Percentiles rank a stretch among this genome's conserved stretches.
These are phyloP conservation scores for Aspergillus luchuensis DNA, from an alignment of 2,329 filamentous ascomycete species.

Conservation along the genomic window DNA sequence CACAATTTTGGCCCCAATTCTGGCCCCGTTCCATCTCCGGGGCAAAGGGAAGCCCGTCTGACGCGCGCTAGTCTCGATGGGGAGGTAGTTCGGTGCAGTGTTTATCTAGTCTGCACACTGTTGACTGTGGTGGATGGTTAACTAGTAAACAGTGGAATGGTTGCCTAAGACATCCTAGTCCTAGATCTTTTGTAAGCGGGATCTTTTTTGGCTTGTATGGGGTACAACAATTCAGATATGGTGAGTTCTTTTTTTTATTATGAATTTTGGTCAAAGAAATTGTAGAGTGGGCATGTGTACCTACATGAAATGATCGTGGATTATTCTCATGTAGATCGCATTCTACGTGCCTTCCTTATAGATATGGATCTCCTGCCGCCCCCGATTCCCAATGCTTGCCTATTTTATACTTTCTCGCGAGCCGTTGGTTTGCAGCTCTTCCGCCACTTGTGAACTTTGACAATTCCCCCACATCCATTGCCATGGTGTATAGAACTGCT, in stretches of 20 bases:
- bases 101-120: no score
- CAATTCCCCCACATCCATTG: not conserved
- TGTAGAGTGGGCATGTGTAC: no score
- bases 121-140: no score
- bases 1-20: not conserved
- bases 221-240: no score
- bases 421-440: not conserved
- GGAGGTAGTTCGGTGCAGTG: not conserved
- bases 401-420: not conserved
- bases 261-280: no score
- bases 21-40: conserved; percentile 6
- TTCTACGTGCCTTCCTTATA: not conserved
- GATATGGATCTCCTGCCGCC: no score
- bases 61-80: not conserved
- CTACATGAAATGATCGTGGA: not conserved
- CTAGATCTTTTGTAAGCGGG: not conserved
- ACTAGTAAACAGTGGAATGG: not conserved
- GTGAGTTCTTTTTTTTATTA: no score
- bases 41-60: not conserved
- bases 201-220: no score
- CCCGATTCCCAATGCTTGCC: no score
- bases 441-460: not conserved
- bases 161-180: not conserved
- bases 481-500: not conserved
- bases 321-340: not conserved